phyloP scores from a whole-genome alignment of 2,329 filamentous ascomycete genomes.

The Xylogone sp. region DNA sequence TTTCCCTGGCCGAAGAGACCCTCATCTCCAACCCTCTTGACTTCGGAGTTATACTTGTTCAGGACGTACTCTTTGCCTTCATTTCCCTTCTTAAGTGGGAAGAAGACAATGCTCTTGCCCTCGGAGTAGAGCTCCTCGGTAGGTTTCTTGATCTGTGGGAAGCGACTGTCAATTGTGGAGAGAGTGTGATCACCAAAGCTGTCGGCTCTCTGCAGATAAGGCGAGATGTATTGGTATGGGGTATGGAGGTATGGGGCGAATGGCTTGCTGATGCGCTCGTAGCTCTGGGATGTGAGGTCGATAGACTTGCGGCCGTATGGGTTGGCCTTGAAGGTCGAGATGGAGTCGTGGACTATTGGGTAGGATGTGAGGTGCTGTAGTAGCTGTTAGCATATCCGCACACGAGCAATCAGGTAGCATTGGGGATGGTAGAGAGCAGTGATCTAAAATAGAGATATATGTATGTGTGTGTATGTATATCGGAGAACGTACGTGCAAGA shows the following conservation, averaged over 20 bases:
- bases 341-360: conserved; percentile 75
- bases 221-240: conserved; percentile 77
- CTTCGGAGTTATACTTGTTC: conserved; percentile 52
- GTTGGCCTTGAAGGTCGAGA: conserved; percentile 76
- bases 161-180: conserved; percentile 62
- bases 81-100: conserved; percentile 58
- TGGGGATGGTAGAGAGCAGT: conserved; percentile 1
- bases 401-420: conserved; percentile 10
- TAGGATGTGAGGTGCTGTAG: conserved; percentile 77
- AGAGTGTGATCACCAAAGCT: conserved; percentile 70
- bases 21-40: conserved; percentile 60
- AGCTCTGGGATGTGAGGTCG: conserved; percentile 69
- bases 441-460: not conserved
- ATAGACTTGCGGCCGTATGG: conserved; percentile 81
- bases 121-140: conserved; percentile 66
- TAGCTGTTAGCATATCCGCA: not conserved
- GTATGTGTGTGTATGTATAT: not conserved
- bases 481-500: conserved; percentile 41
- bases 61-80: conserved; percentile 61
- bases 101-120: conserved; percentile 56
- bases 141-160: conserved; percentile 73
- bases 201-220: conserved; percentile 83
- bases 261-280: conserved; percentile 68
- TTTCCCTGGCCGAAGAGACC: conserved; percentile 65
- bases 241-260: conserved; percentile 73